Percentiles rank a stretch among this genome's conserved stretches.
These are phyloP conservation scores for Colletotrichum noveboracense DNA, from an alignment of 2,329 filamentous ascomycete genomes.

Conservation along the genomic window DNA sequence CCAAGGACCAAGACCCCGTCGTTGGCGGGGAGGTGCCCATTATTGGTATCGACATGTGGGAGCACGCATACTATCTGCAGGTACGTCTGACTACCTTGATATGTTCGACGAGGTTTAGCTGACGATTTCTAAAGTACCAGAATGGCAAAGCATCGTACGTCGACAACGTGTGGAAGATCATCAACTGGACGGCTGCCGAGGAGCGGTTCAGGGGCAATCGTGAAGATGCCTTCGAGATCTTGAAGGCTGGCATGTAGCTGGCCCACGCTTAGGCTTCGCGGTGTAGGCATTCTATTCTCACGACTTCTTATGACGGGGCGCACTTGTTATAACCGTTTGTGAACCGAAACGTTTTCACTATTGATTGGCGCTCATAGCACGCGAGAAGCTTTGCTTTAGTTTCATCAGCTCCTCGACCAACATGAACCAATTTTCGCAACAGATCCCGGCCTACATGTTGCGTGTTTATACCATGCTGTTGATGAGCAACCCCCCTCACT, in stretches of 20 bases:
- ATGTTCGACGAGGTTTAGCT: background rate
- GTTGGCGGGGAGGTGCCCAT: slow-evolving; percentile 64
- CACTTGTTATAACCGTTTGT: background rate
- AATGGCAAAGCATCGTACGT: slow-evolving; percentile 79
- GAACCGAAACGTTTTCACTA: accelerated
- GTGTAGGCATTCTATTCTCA: accelerated
- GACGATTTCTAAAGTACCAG: slow-evolving; percentile 62
- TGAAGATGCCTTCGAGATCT: slow-evolving; percentile 50
- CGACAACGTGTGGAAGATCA: slow-evolving; percentile 77
- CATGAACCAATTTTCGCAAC: background rate
- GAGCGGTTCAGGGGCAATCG: slow-evolving; percentile 58
- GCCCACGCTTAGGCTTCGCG: accelerated
- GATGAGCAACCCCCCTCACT: accelerated
- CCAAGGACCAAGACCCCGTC: slow-evolving; percentile 84
- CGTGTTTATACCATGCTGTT: too few species aligned
- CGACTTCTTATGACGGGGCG: background rate
- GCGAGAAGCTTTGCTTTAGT: accelerated
- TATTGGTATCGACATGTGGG: slow-evolving; percentile 91
- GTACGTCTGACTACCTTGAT: slow-evolving; percentile 39
- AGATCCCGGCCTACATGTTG: accelerated
- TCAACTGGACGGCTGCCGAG: slow-evolving; percentile 79
- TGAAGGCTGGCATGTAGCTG: slow-evolving; percentile 34
- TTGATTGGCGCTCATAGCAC: background rate
- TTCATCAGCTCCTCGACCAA: accelerated
- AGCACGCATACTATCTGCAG: slow-evolving; percentile 90